Evolutionary conservation across 441 rosid species (phyloP), one percentile per base, ranked within the genome.

Genomic region (Populus hybrid): DNA sequence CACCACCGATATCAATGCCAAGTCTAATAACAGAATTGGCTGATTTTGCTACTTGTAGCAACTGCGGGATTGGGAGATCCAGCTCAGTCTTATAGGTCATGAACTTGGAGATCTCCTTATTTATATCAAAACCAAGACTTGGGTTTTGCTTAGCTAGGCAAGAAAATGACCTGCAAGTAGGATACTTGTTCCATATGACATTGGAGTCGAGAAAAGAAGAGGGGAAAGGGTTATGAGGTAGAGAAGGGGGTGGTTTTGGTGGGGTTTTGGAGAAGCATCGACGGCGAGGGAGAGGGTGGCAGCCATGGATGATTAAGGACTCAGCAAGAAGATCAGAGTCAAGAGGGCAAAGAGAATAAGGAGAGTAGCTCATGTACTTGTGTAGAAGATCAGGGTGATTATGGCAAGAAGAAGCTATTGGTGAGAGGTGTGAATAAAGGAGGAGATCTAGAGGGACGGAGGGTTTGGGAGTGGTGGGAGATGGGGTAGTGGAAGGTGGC

Each of bases 271-370:
- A 90, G 88, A 93, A 93, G 90, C 99, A 95, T 24, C 98, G 95
- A 73, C 98, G 98, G 82, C 98, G 98, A 69, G 98, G 98, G 42
- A 93, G 93, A 6, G 98, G 99, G 80, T 93, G 97, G 76, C 97
- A 95, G 76, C 99, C 98, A 20, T 85, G 93, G 85, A 95, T 91
- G 84, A 92, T 92, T 9, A 95, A 88, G n/a, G 91, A 81, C 80
- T 95, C 99, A 8, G 89, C 91, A 34, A 80, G 72, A 74, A 59
- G 68, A 84, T 89, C 90, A 66, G 91, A 69, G 69, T 95, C 97
- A 20, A 76, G 83, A n/a, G 99, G 99, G 83, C 99, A 95, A 46
- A 81, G 78, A 59, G 97, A 86, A 90, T 83, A 95, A 40, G 99
- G 97, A 67, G 90, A 86, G 86, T 95, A 95, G 84, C 36, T 84